Conservation (phyloP, 129 eudicot genomes). For the Lactuca saligna region DNA sequence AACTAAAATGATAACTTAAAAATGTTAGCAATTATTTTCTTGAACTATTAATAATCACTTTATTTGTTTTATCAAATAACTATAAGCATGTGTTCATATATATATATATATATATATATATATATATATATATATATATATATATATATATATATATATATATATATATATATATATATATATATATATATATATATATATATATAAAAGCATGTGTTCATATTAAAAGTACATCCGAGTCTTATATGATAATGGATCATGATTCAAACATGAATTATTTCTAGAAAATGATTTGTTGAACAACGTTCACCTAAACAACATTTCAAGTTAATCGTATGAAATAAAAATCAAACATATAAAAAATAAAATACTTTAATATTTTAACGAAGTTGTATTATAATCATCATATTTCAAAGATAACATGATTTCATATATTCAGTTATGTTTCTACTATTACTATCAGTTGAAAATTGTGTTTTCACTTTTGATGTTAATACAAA, state of each 20-base stretch:
- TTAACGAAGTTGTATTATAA: not conserved
- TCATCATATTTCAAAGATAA: not conserved
- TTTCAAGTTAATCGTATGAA: too few relatives aligned
- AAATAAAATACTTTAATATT: too few relatives aligned
- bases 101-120: too few relatives aligned
- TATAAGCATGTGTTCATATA: not conserved
- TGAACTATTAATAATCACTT: not conserved
- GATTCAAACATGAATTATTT: constrained; percentile 1
- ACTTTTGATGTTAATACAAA: not conserved
- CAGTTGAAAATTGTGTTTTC: not conserved
- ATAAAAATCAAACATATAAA: not conserved
- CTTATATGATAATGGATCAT: not conserved
- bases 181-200: too few relatives aligned
- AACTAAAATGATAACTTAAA: too few relatives aligned
- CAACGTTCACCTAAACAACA: not conserved
- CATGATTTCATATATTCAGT: not conserved
- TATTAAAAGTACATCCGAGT: not conserved
- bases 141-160: too few relatives aligned
- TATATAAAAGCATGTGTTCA: not conserved
- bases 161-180: too few relatives aligned
- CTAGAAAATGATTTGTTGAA: constrained; percentile 13
- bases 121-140: too few relatives aligned
- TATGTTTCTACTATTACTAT: too few relatives aligned
- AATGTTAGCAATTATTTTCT: too few relatives aligned
- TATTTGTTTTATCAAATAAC: not conserved